Conservation (phyloP, 768 basidiomycete genomes). For the Pleurotus platypus region DNA sequence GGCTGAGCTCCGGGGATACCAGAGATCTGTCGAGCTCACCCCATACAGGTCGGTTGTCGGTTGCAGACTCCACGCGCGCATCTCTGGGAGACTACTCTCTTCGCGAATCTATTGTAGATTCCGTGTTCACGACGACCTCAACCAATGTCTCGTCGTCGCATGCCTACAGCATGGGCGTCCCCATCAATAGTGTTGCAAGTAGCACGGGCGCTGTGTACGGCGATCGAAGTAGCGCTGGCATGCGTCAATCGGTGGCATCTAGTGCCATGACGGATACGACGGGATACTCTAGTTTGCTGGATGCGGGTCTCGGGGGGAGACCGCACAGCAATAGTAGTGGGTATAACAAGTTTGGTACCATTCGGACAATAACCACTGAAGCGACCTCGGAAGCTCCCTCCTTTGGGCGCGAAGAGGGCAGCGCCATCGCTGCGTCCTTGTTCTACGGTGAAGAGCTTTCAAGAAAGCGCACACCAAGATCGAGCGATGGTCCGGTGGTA, state of each 20-base stretch:
- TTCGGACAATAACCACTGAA: conserved; percentile 80
- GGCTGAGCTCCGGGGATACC: conserved; percentile 11
- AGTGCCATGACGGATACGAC: conserved; percentile 58
- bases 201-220: not conserved
- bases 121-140: conserved; percentile 15
- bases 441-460: conserved; percentile 26
- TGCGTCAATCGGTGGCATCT: conserved; percentile 62
- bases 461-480: conserved; percentile 50
- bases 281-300: conserved; percentile 60
- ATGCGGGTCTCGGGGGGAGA: conserved; percentile 34
- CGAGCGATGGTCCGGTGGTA: conserved; percentile 54
- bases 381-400: conserved; percentile 74
- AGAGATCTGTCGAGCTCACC: conserved; percentile 2
- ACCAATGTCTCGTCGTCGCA: conserved; percentile 22
- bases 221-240: conserved; percentile 20
- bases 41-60: conserved; percentile 18
- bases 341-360: conserved; percentile 69
- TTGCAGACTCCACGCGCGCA: conserved; percentile 29
- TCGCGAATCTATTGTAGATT: conserved; percentile 21
- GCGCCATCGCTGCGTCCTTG: conserved; percentile 32
- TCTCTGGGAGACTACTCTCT: conserved; percentile 36
- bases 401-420: conserved; percentile 63
- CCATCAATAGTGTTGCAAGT: not conserved
- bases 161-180: not conserved
- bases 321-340: conserved; percentile 29